phyloP scores from a whole-genome alignment of 352 stramenopile species.

The Phytophthora podocarpi region DNA sequence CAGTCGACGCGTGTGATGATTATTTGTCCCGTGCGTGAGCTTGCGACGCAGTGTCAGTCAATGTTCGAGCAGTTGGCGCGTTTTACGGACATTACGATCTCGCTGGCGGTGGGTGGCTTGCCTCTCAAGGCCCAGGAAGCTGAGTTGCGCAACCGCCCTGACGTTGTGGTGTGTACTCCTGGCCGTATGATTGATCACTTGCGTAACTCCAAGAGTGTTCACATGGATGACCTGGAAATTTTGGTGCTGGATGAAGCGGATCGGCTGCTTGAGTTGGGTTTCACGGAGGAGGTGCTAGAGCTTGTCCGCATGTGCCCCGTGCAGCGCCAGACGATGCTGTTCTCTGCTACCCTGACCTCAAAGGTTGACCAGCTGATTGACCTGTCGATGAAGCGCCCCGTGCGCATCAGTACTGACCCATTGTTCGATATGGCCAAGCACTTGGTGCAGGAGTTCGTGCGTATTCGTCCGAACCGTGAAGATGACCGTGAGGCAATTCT shows the following conservation, averaged over 20 bases:
- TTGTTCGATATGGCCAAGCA: conserved; percentile 95
- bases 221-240: conserved; percentile 98
- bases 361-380: conserved; percentile 98
- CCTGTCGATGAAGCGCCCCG: conserved; percentile 96
- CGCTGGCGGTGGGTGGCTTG: conserved; percentile 94
- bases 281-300: conserved; percentile 97
- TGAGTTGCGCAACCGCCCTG: conserved; percentile 95
- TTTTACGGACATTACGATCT: conserved; percentile 95
- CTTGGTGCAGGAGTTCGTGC: conserved; percentile 99
- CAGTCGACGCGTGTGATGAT: conserved; percentile 95
- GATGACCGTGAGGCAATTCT: conserved; percentile 96
- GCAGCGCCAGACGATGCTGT: conserved; percentile 98
- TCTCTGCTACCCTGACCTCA: conserved; percentile 98
- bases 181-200: conserved; percentile 98
- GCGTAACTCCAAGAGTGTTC: conserved; percentile 96
- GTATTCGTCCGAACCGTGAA: conserved; percentile 90
- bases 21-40: conserved; percentile 96
- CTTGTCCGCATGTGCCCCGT: conserved; percentile 96
- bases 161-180: conserved; percentile 98
- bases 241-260: conserved; percentile 95
- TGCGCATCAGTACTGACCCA: conserved; percentile 94
- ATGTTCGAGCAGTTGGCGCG: conserved; percentile 96
- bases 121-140: conserved; percentile 92
- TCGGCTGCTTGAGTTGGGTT: conserved; percentile 97
- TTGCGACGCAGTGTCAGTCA: conserved; percentile 95